These are phyloP conservation scores for Nelumbo lutea DNA, from an alignment of 164 flowering plant genomes.

Conservation along the genomic window DNA sequence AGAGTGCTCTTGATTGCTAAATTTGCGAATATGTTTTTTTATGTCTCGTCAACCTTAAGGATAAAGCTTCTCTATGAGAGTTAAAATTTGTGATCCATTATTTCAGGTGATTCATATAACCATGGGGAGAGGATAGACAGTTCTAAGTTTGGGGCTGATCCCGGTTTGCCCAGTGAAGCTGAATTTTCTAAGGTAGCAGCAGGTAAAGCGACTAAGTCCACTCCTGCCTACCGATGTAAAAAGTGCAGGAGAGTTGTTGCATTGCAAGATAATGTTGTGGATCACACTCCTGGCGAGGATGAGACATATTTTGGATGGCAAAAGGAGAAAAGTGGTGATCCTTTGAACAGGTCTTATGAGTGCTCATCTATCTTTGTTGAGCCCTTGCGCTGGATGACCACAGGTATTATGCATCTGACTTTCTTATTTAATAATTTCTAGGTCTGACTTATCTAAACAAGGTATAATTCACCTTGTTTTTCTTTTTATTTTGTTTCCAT, in stretches of 20 bases:
- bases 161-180: slow-evolving; percentile 47
- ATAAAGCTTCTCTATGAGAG: not conserved
- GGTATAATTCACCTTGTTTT: too few species aligned
- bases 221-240: slow-evolving; percentile 75
- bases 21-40: not conserved
- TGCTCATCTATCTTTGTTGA: slow-evolving; percentile 92
- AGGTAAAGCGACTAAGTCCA: slow-evolving; percentile 20
- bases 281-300: slow-evolving; percentile 88
- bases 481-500: too few species aligned
- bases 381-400: slow-evolving; percentile 90
- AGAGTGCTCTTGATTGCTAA: too few species aligned
- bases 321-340: slow-evolving; percentile 66
- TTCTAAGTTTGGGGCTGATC: slow-evolving; percentile 80
- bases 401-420: slow-evolving; percentile 43
- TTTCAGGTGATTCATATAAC: slow-evolving; percentile 70
- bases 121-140: slow-evolving; percentile 76
- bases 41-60: not conserved
- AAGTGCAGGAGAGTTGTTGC: slow-evolving; percentile 91
- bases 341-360: slow-evolving; percentile 45
- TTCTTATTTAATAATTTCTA: too few species aligned
- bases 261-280: slow-evolving; percentile 61
- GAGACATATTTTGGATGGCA: slow-evolving; percentile 77
- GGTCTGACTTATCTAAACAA: too few species aligned
- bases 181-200: slow-evolving; percentile 24
- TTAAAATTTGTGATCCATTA: slow-evolving; percentile 2